Percentiles rank a stretch among this genome's conserved stretches.
Evolutionary conservation across 495 filamentous ascomycete genomes (phyloP).

Genomic region (Xylaria acuta): DNA sequence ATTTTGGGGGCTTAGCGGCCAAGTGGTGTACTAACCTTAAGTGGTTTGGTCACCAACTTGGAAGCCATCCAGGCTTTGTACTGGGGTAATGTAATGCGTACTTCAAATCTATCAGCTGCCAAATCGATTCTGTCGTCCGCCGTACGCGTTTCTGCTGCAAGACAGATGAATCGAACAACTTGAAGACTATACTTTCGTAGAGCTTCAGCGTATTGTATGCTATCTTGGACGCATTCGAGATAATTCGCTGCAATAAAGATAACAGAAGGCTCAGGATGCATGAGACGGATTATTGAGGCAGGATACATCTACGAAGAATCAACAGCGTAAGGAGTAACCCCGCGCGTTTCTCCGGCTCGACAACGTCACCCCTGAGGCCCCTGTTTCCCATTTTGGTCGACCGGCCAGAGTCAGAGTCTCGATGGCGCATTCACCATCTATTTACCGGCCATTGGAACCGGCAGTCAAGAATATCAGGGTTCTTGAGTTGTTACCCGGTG

Average conservation of each 20-base stretch:
- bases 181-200: background rate
- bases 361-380: background rate
- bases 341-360: background rate
- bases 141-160: background rate
- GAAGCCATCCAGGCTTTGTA: background rate
- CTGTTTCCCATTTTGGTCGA: background rate
- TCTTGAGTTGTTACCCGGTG: background rate
- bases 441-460: background rate
- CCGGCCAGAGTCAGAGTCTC: background rate
- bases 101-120: background rate
- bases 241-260: background rate
- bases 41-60: background rate
- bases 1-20: background rate
- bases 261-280: background rate
- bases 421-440: background rate
- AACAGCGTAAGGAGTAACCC: background rate
- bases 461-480: background rate
- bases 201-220: background rate
- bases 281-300: background rate
- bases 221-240: background rate
- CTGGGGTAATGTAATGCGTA: background rate
- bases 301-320: background rate
- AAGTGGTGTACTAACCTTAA: background rate
- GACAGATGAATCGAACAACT: background rate
- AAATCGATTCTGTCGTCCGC: background rate